phyloP scores from a whole-genome alignment of 2,329 filamentous ascomycete species.

The Nectriaceae sp. region DNA sequence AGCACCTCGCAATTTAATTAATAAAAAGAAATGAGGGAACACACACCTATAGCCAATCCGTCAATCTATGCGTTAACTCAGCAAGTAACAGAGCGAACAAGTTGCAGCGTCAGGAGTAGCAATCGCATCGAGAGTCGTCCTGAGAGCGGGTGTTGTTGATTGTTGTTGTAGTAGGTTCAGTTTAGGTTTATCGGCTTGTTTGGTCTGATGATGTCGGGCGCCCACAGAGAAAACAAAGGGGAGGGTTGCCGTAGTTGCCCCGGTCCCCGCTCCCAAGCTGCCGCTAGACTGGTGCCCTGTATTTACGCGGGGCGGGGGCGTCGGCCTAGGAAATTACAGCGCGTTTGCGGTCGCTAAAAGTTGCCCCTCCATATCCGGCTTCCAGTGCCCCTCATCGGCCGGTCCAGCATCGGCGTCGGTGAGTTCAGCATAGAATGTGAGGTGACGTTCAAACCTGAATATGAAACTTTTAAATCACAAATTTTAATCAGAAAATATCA shows the following conservation, averaged over 20 bases:
- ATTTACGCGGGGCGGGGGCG: no score
- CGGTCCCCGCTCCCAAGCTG: conserved; percentile 6
- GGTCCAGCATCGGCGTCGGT: no score
- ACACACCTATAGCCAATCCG: background rate
- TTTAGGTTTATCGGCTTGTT: background rate
- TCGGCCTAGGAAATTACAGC: no score
- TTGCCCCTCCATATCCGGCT: no score
- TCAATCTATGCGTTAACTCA: background rate
- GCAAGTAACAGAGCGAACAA: background rate
- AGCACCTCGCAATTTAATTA: background rate
- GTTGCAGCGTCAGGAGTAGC: background rate
- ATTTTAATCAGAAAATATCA: no score
- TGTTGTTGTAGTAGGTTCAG: background rate
- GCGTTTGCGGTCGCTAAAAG: no score
- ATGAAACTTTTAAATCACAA: no score
- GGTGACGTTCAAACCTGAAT: no score
- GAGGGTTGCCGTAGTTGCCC: conserved; percentile 28
- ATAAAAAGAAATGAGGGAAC: background rate
- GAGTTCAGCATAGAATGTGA: no score
- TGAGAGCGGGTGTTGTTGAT: background rate
- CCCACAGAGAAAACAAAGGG: conserved; percentile 17
- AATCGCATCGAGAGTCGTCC: background rate
- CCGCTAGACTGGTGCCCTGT: background rate
- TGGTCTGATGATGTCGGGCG: conserved; percentile 19
- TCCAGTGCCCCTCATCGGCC: no score